Evolutionary conservation across 73 alveolate species (phyloP), one percentile per base, ranked within the genome.

Genomic region (Symbiodinium natans): DNA sequence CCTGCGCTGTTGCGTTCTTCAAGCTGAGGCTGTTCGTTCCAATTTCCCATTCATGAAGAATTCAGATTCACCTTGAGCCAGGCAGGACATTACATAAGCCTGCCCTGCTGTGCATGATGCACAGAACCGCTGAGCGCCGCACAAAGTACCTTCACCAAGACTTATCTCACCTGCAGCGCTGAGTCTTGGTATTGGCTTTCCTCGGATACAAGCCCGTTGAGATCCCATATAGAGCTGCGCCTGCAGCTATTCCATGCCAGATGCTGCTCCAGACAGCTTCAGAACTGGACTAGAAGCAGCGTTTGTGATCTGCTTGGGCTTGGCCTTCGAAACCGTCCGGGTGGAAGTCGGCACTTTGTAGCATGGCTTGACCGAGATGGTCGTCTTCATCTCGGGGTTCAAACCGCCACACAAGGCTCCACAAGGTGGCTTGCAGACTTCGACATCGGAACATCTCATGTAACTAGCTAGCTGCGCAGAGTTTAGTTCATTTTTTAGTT

Each of bases 291-390:
- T 46, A 13, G 13, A 46, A 6, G 6, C 59, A 9, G 13, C 6
- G 21, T 6, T 46, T 46, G 59, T 46, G 59, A 6, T 46, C 59
- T 13, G 59, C 59, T 46, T 6, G 59, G 7, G 84, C 27, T 29
- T 5, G 15, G 95, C 95, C 97, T 90, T 90, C 97, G 36, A 90
- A 90, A 19, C 97, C 97, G 29, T 90, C 97, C 41, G 97, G 97
- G 41, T 90, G 97, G 77, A 90, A 90, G 77, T 90, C 97, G 33
- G 80, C 41, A 41, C 97, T 90, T 71, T 90, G 97, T 34, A 90
- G 75, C 87, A 90, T 33, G 25, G 97, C 97, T 90, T 71, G 87
- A 33, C 97, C 97, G 36, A 90, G 97, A 48, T 90, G 77, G 80
- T 90, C 97, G 33, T 90, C 97, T 31, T 90, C 88, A 73, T 90